Evolutionary conservation across 768 basidiomycete genomes (phyloP).

Genomic region (Collybia sp.): DNA sequence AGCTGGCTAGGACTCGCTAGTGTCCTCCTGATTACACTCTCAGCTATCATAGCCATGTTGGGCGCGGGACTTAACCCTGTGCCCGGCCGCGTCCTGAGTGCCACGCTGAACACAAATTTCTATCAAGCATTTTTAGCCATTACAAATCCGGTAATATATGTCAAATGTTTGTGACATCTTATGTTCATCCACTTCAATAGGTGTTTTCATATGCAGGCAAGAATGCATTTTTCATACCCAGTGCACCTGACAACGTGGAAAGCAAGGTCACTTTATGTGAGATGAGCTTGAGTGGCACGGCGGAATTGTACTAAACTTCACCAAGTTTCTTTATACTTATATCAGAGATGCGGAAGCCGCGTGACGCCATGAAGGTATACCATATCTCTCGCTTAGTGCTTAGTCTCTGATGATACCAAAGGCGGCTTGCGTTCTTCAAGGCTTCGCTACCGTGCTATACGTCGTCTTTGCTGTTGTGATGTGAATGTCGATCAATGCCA

Average conservation of each 20-base stretch:
- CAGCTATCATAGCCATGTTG: conserved; percentile 46
- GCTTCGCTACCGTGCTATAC: conserved; percentile 48
- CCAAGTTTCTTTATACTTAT: conserved; percentile 53
- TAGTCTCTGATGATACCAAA: conserved; percentile 8
- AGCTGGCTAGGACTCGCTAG: conserved; percentile 45
- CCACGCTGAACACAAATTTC: conserved; percentile 34
- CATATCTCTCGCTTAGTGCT: neutral
- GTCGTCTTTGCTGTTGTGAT: conserved; percentile 37
- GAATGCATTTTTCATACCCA: conserved; percentile 4
- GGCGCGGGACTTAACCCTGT: conserved; percentile 43
- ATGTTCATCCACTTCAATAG: conserved; percentile 12
- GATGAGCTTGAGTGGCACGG: neutral
- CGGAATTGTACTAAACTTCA: neutral
- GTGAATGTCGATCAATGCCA: conserved; percentile 12
- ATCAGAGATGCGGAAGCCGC: conserved; percentile 47
- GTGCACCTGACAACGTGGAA: neutral
- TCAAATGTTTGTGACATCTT: too few species aligned
- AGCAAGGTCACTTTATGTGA: conserved; percentile 41
- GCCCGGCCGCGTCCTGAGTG: conserved; percentile 31
- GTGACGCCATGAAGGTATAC: conserved; percentile 52
- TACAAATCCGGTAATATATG: conserved; percentile 38
- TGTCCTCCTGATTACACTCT: conserved; percentile 33
- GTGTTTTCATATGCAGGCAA: conserved; percentile 48
- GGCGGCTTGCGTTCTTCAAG: conserved; percentile 54
- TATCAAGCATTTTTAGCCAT: conserved; percentile 47